Conservation (phyloP, 108 stramenopile species). For the Stephanodiscus triporus region DNA sequence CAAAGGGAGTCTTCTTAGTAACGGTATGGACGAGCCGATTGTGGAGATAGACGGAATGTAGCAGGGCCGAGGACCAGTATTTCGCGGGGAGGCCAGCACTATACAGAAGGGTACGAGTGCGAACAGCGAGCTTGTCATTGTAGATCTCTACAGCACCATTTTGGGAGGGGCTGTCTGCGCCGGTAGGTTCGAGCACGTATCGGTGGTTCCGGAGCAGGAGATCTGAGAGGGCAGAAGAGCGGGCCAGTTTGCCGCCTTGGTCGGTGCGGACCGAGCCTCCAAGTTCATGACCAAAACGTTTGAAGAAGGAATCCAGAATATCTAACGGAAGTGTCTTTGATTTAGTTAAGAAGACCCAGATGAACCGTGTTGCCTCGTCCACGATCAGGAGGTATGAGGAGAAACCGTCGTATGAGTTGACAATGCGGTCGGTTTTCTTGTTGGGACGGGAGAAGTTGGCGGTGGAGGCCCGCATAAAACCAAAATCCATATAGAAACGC, state of each 20-base stretch:
- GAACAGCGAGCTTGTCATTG: not conserved
- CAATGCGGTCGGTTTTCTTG: not conserved
- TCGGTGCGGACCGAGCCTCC: not conserved
- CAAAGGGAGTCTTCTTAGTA: not conserved
- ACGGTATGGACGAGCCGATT: not conserved
- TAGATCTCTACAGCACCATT: not conserved
- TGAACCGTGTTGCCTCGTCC: not conserved
- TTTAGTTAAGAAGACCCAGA: not conserved
- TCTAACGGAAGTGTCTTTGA: not conserved
- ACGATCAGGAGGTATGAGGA: not conserved
- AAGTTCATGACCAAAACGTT: not conserved
- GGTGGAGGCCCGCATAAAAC: slow-evolving; percentile 18
- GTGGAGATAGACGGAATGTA: too few relatives aligned
- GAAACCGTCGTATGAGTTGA: not conserved
- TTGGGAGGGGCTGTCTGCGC: not conserved
- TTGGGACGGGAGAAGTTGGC: not conserved
- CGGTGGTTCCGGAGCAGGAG: not conserved
- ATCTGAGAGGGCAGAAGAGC: not conserved
- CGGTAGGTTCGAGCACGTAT: not conserved
- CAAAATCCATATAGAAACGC: slow-evolving; percentile 26
- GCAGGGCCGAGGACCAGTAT: too few relatives aligned
- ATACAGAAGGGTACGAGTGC: not conserved
- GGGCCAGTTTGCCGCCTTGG: slow-evolving; percentile 2
- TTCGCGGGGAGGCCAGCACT: slow-evolving; percentile 1
- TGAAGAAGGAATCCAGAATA: not conserved